Evolutionary conservation across 169 alveolate species (phyloP), one percentile per base, ranked within the genome.

Genomic region (Eimeria acervulina): DNA sequence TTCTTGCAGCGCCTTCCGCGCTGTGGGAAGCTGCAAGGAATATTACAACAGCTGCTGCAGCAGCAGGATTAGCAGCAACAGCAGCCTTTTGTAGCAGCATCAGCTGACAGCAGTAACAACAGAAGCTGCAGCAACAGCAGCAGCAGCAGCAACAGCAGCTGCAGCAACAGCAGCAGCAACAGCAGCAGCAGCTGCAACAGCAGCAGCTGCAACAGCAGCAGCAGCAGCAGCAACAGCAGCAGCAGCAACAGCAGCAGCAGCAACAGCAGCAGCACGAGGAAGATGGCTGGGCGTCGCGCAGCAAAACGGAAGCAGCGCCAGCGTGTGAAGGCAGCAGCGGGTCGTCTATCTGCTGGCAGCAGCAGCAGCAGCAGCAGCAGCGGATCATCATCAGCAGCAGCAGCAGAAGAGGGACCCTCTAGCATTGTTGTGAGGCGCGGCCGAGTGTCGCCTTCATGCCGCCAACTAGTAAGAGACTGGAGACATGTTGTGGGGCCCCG

Each of bases 401-500:
- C 76, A 66, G 76, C 76, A 66, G 76, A 17, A 55, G 68, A 17
- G 21, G n/a, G 55, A 31, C 72, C 78, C 59, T 17, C 92, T 15
- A 23, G 96, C 52, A 23, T 97, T 84, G 96, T 96, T 38, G 83
- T 97, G 38, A 74, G 95, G 72, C 68, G 85, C 19, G 98, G 98
- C 1, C 95, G 94, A 42, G 88, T 97, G 33, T 52, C 94, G 40
- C 87, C 95, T 7, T 42, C 89, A 28, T 66, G 90, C 38, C 81
- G 96, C 40, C 85, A 47, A 66, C 89, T 97, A n/a, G 97, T 96
- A 19, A 91, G 90, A 80, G 98, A 97, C 52, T 70, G 96, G 83
- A 95, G 98, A 59, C 47, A 42, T 81, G 74, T 97, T 42, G 94
- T 97, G 98, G 81, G 96, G 70, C 98, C 98, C 0, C 90, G 95